Evolutionary conservation across 768 basidiomycete genomes (phyloP).

Genomic region (Lactifluus echinatus): DNA sequence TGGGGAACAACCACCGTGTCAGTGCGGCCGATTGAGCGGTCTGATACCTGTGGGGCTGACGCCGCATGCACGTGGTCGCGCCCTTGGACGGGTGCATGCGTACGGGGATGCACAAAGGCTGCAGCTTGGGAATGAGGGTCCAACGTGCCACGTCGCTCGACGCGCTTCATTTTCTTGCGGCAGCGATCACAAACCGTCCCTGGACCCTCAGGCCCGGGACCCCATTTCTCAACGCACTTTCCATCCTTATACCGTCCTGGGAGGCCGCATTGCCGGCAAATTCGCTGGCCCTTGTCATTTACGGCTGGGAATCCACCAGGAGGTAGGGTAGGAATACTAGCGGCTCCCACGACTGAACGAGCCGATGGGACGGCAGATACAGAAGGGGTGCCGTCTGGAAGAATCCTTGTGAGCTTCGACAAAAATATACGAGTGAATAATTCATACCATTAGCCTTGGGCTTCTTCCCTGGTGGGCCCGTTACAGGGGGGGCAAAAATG

Average conservation of each 20-base stretch:
- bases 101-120: conserved; percentile 6
- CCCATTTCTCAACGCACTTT: conserved; percentile 80
- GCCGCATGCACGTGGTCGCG: conserved; percentile 8
- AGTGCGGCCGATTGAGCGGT: conserved; percentile 13
- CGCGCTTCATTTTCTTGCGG: conserved; percentile 76
- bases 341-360: conserved; percentile 16
- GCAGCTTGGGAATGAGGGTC: conserved; percentile 30
- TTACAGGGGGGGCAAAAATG: conserved; percentile 65
- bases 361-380: conserved; percentile 6
- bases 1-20: conserved; percentile 17
- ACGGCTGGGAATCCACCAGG: conserved; percentile 29
- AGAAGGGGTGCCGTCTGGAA: background rate
- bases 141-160: conserved; percentile 58
- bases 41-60: background rate
- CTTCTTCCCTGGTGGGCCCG: conserved; percentile 65
- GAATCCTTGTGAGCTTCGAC: background rate
- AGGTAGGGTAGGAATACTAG: conserved; percentile 22
- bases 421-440: conserved; percentile 7
- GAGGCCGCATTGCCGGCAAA: conserved; percentile 62
- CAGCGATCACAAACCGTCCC: conserved; percentile 78
- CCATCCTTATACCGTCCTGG: conserved; percentile 70
- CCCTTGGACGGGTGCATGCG: conserved; percentile 8
- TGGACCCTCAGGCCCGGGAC: conserved; percentile 69
- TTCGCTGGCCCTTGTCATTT: conserved; percentile 47
- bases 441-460: conserved; percentile 33